These are phyloP conservation scores for Tolypocladium capitatum DNA, from an alignment of 2,329 filamentous ascomycete genomes.

Conservation along the genomic window DNA sequence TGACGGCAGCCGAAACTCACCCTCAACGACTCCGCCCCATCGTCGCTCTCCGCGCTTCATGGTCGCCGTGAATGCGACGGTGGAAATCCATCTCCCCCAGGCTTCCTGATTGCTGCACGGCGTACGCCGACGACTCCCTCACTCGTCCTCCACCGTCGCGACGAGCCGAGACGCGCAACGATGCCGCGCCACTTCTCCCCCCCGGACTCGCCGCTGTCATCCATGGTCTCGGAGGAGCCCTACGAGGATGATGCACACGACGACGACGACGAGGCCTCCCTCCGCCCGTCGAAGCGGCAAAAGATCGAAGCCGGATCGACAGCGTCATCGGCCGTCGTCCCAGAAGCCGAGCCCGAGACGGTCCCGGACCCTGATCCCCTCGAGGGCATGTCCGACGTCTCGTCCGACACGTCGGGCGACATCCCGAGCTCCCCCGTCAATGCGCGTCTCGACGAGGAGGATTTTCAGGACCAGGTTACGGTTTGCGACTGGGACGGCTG, in stretches of 20 bases:
- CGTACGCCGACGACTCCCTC: not conserved
- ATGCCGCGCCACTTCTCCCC: slow-evolving; percentile 16
- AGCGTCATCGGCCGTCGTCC: slow-evolving; percentile 29
- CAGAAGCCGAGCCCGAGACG: slow-evolving; percentile 29
- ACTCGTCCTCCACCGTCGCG: not conserved
- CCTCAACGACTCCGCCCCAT: not conserved
- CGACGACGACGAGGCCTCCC: slow-evolving; percentile 23
- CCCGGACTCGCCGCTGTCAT: slow-evolving; percentile 34
- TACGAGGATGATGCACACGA: slow-evolving; percentile 34
- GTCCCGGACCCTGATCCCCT: slow-evolving; percentile 38
- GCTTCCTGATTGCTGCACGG: not conserved
- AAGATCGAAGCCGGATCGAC: slow-evolving; percentile 31
- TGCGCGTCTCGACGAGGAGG: slow-evolving; percentile 58
- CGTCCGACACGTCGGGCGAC: slow-evolving; percentile 80
- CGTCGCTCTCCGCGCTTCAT: not conserved
- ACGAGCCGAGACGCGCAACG: not conserved
- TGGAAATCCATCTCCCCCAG: not conserved
- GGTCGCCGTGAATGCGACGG: not conserved
- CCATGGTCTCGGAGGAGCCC: slow-evolving; percentile 30
- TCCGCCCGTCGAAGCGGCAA: slow-evolving; percentile 33
- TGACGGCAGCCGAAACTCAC: not conserved
- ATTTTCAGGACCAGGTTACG: slow-evolving; percentile 65
- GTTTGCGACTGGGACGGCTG: slow-evolving; percentile 70
- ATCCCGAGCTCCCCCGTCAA: slow-evolving; percentile 59
- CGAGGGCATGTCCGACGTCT: slow-evolving; percentile 57